Base-by-base conservation (phyloP, 495 filamentous ascomycete species). In the Annulohypoxylon moriforme region DNA sequence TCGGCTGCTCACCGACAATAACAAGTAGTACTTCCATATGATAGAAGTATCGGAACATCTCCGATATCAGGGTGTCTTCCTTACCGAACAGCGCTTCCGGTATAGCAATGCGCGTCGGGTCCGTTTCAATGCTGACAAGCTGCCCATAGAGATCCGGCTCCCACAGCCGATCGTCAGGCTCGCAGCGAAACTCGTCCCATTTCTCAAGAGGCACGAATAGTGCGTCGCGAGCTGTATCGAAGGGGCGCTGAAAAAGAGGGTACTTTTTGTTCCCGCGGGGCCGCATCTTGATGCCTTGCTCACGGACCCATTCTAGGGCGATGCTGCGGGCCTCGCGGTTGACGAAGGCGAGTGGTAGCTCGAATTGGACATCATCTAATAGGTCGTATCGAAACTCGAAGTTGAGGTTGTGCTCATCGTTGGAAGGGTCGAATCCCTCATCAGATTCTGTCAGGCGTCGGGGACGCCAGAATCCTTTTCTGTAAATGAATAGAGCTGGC, bases 311-410 rank as follows among this genome's bases (percentile, higher is more conserved):
- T 13, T 8, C 0, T 5, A 56, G 36, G 1, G 50, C 49, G 25
- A 47, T 22, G 25, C 11, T 1, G n/a, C 49, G 61, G 27, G 61
- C 49, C 25, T 64, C 61, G 11, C 11, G 36, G 36, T 16, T 56
- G 25, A 56, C 61, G 36, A 42, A 34, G 34, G 38, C 25, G 2
- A 64, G 13, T 14, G 49, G 49, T 9, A 64, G n/a, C 7, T 64
- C 25, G 6, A 64, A 55, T 7, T 46, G 36, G n/a, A 14, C 24
- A 7, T 63, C 60, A 13, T 64, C 27, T 8, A 64, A 20, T 8
- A 34, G 9, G 0, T 46, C 50, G n/a, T 44, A 50, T 3, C 16
- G 25, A 22, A 64, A 64, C 9, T 25, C 5, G 1, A 56, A n/a
- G 5, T 46, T 34, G 2, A 42, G 2, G 14, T 50, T 36, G 14